Evolutionary conservation across 306 rosid genomes (phyloP), one percentile per base, ranked within the genome.

Genomic region (Bauhinia variegata): DNA sequence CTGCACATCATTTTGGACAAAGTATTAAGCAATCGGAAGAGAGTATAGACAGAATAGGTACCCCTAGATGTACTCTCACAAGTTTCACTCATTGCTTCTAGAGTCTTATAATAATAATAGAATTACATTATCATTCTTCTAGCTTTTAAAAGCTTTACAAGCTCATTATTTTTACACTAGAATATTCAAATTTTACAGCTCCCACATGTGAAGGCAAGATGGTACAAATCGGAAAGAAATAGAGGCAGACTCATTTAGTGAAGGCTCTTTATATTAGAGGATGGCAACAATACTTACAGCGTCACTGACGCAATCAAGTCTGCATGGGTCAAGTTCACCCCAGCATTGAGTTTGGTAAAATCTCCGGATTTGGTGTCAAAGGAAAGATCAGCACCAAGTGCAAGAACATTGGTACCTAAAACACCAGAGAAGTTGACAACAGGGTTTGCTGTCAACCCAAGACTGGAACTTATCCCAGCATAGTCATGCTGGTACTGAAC

Each of bases 401-500:
- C 87, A 70, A 82, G 37, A 18, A 63, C 75, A 46, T 87, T 82
- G 16, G 88, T 81, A 60, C 97, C 97, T 0, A 91, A 12, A 64
- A 85, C 91, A 65, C 96, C 89, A 9, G 97, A 86, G 67, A 91
- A 78, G 82, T 91, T 88, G 59, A 87, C 82, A 72, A 88, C 39
- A 49, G 97, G 97, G 55, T 87, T 91, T 33, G 95, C 88, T 56
- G 96, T 85, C 87, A 91, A 55, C 65, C 97, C 97, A 76, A 88
- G 68, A 2, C 95, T 87, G 61, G 95, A 76, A 71, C 81, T 85
- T 62, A 88, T 82, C 52, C 95, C 97, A 3, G 88, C 89, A 83
- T 82, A 85, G 60, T 88, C 97, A 77, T 88, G 88, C 74, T 85
- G 48, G 68, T 91, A 91, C 75, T 91, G 96, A 71, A 91, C 59